Evolutionary conservation across 371 early-diverging fungal genomes (phyloP).

Genomic region (Zopfochytrium polystomum): DNA sequence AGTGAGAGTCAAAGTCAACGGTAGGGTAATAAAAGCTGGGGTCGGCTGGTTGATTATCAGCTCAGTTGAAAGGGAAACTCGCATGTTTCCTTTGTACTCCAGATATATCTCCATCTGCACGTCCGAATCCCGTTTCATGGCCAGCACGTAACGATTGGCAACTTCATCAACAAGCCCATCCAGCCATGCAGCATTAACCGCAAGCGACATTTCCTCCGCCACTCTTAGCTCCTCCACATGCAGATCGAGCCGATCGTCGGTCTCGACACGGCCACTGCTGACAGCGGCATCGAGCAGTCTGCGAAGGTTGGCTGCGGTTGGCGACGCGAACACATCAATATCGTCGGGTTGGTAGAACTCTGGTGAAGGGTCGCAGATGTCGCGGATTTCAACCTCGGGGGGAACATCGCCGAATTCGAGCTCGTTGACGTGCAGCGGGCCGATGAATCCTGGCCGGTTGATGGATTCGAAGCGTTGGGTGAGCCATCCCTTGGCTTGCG

Average conservation of each 20-base stretch:
- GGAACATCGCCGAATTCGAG: constrained; percentile 83
- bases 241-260: not conserved
- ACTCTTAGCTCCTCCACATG: not conserved
- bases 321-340: constrained; percentile 15
- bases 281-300: not conserved
- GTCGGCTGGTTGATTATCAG: constrained; percentile 90
- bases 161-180: not conserved
- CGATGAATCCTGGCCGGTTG: constrained; percentile 75
- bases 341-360: constrained; percentile 75
- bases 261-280: not conserved
- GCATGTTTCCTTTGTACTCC: constrained; percentile 80
- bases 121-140: constrained; percentile 51
- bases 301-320: not conserved
- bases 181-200: not conserved
- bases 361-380: constrained; percentile 82
- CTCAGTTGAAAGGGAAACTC: constrained; percentile 78
- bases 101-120: constrained; percentile 73
- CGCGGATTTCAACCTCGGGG: constrained; percentile 73
- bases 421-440: constrained; percentile 72
- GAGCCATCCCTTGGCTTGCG: constrained; percentile 69
- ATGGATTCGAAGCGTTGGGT: constrained; percentile 75
- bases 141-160: constrained; percentile 22
- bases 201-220: not conserved
- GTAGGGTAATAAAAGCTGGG: constrained; percentile 84
- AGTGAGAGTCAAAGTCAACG: constrained; percentile 76